Percentiles rank a stretch among this genome's conserved stretches.
phyloP scores from a whole-genome alignment of 1,139 yeast genomes.

The Zygoascus hellenicus region DNA sequence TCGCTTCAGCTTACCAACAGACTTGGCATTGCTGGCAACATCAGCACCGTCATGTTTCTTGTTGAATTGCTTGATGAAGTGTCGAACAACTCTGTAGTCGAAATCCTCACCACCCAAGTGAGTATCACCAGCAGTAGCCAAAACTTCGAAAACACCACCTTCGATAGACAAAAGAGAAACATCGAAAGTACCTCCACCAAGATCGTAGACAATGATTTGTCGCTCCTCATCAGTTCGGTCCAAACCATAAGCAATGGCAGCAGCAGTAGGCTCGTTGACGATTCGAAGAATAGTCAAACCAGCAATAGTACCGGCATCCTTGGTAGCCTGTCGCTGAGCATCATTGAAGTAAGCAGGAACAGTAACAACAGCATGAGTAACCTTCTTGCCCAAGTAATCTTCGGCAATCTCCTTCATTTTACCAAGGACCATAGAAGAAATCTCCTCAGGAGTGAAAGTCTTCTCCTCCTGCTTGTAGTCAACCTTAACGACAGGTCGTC shows the following conservation, averaged over 20 bases:
- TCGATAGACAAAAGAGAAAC: constrained; percentile 78
- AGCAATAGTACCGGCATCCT: constrained; percentile 96
- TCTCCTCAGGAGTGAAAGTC: constrained; percentile 81
- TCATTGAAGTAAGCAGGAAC: constrained; percentile 98
- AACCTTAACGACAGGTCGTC: constrained; percentile 78
- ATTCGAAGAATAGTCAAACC: constrained; percentile 92
- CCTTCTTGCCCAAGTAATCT: constrained; percentile 82
- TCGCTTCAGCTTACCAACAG: constrained; percentile 85
- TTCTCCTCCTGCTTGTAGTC: constrained; percentile 61
- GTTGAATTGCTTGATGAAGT: constrained; percentile 78
- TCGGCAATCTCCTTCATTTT: constrained; percentile 94
- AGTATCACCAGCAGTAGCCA: constrained; percentile 86
- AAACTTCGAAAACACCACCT: constrained; percentile 75
- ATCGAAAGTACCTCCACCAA: constrained; percentile 94
- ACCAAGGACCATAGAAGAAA: constrained; percentile 84
- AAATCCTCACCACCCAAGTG: constrained; percentile 96
- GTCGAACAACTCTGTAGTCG: constrained; percentile 82
- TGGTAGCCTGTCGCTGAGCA: constrained; percentile 98
- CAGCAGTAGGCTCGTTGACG: constrained; percentile 97
- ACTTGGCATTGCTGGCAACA: constrained; percentile 65
- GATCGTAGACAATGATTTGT: constrained; percentile 87
- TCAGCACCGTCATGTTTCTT: constrained; percentile 75
- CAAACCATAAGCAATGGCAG: constrained; percentile 95
- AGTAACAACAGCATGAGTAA: constrained; percentile 91
- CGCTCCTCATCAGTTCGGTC: constrained; percentile 85